phyloP scores from a whole-genome alignment of 1,284 basidiomycete species.

The Sutorius eximius region DNA sequence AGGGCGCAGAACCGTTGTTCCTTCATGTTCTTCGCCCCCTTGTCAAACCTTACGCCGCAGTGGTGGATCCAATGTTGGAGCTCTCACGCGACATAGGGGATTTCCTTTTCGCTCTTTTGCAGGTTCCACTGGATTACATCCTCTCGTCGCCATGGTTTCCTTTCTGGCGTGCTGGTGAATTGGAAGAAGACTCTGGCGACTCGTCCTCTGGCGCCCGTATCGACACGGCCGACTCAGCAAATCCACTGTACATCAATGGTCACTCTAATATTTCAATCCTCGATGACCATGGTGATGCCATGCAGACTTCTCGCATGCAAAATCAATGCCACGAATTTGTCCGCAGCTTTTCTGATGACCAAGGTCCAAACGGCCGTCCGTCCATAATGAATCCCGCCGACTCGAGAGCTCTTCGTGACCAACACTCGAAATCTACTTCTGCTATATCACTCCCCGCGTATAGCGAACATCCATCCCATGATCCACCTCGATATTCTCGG shows the following conservation, averaged over 20 bases:
- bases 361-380: conserved; percentile 1
- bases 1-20: conserved; percentile 81
- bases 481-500: conserved; percentile 30
- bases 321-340: conserved; percentile 7
- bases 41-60: conserved; percentile 63
- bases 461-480: conserved; percentile 22
- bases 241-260: conserved; percentile 4
- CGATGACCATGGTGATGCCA: conserved; percentile 2
- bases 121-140: conserved; percentile 51
- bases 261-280: conserved; percentile 15
- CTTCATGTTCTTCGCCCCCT: conserved; percentile 71
- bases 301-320: conserved; percentile 11
- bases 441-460: conserved; percentile 30
- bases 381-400: background rate
- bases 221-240: conserved; percentile 3
- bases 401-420: conserved; percentile 6
- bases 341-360: conserved; percentile 25
- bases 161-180: conserved; percentile 15
- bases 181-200: conserved; percentile 13
- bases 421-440: conserved; percentile 19
- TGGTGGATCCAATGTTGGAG: conserved; percentile 62
- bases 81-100: conserved; percentile 60
- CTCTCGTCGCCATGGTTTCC: conserved; percentile 44
- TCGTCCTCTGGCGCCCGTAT: conserved; percentile 6
- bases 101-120: conserved; percentile 55